Conservation (phyloP, 2,329 filamentous ascomycete species). For the Fusarium sp. region DNA sequence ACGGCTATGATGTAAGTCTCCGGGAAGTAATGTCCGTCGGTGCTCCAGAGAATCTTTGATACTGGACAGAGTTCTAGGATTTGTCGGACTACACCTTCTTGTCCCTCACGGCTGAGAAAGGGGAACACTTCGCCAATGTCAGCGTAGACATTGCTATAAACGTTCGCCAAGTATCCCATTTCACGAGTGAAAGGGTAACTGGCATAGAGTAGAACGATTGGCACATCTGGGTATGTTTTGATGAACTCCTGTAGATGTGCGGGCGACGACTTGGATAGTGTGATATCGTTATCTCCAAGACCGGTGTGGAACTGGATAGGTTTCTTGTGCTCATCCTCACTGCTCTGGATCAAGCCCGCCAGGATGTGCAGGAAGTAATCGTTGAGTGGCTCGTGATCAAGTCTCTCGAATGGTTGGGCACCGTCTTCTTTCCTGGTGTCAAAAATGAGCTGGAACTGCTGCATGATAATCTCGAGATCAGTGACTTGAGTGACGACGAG, state of each 20-base stretch:
- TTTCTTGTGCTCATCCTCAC: constrained; percentile 62
- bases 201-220: constrained; percentile 81
- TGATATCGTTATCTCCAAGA: constrained; percentile 82
- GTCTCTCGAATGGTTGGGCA: constrained; percentile 54
- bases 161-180: constrained; percentile 78
- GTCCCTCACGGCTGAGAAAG: constrained; percentile 77
- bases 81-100: constrained; percentile 75
- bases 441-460: constrained; percentile 52
- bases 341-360: constrained; percentile 64
- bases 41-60: constrained; percentile 82
- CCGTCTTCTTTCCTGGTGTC: constrained; percentile 12
- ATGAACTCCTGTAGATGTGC: constrained; percentile 80
- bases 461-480: constrained; percentile 52
- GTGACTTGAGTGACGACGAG: constrained; percentile 64
- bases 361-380: constrained; percentile 73
- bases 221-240: constrained; percentile 71
- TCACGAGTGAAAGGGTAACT: constrained; percentile 84
- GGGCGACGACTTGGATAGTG: constrained; percentile 74
- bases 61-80: constrained; percentile 79
- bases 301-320: constrained; percentile 87
- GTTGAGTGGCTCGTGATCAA: constrained; percentile 73
- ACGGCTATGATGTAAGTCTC: constrained; percentile 81
- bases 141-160: constrained; percentile 82
- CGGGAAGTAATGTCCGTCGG: constrained; percentile 81
- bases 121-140: constrained; percentile 88